phyloP scores from a whole-genome alignment of 2,329 filamentous ascomycete species.

The Didymella sp. region DNA sequence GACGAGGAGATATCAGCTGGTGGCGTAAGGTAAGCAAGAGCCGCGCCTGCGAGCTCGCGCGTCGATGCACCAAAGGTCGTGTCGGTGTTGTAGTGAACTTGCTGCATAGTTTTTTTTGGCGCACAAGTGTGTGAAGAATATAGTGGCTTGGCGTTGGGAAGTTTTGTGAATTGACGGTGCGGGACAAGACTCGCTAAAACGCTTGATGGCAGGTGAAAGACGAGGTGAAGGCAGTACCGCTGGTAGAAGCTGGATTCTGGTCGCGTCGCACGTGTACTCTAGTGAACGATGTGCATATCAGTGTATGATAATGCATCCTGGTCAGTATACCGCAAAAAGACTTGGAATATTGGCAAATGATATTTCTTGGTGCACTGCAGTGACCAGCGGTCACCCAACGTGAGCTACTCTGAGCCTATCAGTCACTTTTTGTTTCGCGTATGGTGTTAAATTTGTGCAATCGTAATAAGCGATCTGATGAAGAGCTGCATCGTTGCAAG shows the following conservation, averaged over 20 bases:
- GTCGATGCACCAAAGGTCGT: not conserved
- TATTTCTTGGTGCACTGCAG: too few species aligned
- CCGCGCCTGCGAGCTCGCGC: not conserved
- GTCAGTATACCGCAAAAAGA: too few species aligned
- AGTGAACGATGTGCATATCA: not conserved
- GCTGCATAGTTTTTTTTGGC: not conserved
- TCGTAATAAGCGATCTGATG: too few species aligned
- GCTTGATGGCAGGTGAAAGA: not conserved
- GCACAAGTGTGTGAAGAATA: not conserved
- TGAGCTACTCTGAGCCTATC: conserved; percentile 43
- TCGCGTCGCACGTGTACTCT: too few species aligned
- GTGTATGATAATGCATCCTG: not conserved
- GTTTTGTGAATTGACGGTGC: not conserved
- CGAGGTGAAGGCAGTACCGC: not conserved
- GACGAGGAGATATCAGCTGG: not conserved
- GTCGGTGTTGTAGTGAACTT: not conserved
- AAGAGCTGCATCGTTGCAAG: conserved; percentile 34
- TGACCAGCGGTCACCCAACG: conserved; percentile 43
- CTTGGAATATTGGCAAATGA: too few species aligned
- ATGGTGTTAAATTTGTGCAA: too few species aligned
- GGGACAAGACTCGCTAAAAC: not conserved
- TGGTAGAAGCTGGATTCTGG: not conserved
- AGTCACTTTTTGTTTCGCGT: too few species aligned
- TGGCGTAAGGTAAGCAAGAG: not conserved
- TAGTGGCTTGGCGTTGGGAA: not conserved